Evolutionary conservation across 768 basidiomycete species (phyloP), one percentile per base, ranked within the genome.

Genomic region (Boletus tomentosulus): DNA sequence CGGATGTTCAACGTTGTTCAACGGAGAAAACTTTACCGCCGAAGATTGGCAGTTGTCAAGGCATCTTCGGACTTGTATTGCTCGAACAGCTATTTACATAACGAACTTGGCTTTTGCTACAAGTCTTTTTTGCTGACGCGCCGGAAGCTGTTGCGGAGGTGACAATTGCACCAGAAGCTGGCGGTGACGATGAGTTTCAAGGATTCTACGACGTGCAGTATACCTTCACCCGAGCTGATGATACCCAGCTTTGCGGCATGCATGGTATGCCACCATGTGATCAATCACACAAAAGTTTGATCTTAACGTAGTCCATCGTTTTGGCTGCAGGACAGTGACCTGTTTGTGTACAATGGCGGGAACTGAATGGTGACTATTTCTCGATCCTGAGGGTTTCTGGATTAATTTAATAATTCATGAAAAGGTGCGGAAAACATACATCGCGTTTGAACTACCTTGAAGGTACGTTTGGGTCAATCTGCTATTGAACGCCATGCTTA

Each of bases 221-320:
- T 59, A 83, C 82, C 2, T 84, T 86, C 65, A 82, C 75, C 83
- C 82, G 4, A 81, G 81, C 9, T 76, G 85, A 58, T 76, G 85
- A 58, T 75, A 37, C 35, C 12, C 24, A 4, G 27, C 10, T 27
- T 43, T n/a, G 25, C 10, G 8, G 9, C 13, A 22, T 22, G 12
- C 11, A 85, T 75, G 79, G 81, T 82, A 61, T 30, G 73, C 57
- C 4, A 11, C 27, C 48, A 19, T 39, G 16, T 30, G 28, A 24
- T 27, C 6, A 16, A 28, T 24, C 19, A 22, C 39, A 22, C 9
- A 38, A 4, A 37, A 16, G 15, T 35, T 48, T 48, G 16, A 19
- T 25, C 15, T 39, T n/a, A 43, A 56, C 24, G 50, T 48, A 83
- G 83, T 83, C 15, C 81, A 84, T 39, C 82, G 82, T 63, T 10